Conservation (phyloP, 2,329 filamentous ascomycete genomes). For the Talaromyces amestolkiae region DNA sequence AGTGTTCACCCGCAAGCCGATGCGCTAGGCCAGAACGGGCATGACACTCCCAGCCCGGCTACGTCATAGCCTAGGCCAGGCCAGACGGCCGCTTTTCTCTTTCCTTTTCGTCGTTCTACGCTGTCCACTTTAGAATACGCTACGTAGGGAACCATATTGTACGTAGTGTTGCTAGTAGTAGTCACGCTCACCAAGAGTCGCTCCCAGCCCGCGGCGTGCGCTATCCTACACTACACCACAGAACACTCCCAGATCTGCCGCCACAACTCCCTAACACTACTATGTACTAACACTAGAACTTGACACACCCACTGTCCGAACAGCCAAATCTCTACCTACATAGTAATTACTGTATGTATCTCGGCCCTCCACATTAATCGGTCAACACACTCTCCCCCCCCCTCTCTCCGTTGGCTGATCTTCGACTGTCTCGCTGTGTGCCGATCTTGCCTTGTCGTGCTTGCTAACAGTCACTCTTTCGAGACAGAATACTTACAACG, state of each 20-base stretch:
- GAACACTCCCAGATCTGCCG: constrained; percentile 7
- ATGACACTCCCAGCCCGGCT: not conserved
- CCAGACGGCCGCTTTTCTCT: constrained; percentile 3
- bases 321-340: not conserved
- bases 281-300: too few relatives aligned
- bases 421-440: not conserved
- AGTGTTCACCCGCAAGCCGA: not conserved
- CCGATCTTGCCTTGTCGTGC: not conserved
- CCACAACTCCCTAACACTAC: not conserved
- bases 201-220: not conserved
- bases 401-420: not conserved
- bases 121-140: constrained; percentile 3
- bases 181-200: not conserved
- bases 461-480: not conserved
- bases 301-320: not conserved
- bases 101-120: not conserved
- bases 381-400: not conserved
- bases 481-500: not conserved
- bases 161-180: not conserved
- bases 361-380: not conserved
- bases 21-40: not conserved
- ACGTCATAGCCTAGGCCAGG: constrained; percentile 18
- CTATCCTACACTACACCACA: not conserved
- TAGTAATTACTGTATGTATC: not conserved
- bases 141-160: not conserved